Evolutionary conservation across 78 protist genomes (phyloP).

Genomic region (Dictyostelium firmibasis): DNA sequence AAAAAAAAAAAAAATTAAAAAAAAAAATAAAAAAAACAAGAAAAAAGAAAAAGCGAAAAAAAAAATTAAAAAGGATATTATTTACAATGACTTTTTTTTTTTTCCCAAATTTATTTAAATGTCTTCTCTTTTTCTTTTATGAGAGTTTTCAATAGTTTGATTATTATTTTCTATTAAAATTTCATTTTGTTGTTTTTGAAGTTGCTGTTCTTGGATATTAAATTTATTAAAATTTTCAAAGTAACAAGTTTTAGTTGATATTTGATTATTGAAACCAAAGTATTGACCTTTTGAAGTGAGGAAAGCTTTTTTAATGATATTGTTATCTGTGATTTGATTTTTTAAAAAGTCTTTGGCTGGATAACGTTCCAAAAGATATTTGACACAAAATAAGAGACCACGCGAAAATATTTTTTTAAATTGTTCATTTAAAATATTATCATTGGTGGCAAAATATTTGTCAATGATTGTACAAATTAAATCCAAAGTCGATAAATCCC

Average conservation of each 20-base stretch:
- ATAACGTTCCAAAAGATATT: neutral
- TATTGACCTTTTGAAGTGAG: neutral
- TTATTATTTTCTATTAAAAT: neutral
- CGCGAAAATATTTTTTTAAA: neutral
- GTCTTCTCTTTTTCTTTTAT: neutral
- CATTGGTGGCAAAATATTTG: neutral
- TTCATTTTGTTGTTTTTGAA: neutral
- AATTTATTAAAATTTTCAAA: neutral
- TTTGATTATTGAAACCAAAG: constrained; percentile 2
- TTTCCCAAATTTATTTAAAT: neutral
- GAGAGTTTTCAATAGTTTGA: neutral
- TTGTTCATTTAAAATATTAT: neutral
- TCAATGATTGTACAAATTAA: neutral
- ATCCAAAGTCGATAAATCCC: neutral
- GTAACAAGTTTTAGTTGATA: neutral
- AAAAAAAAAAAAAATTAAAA: neutral
- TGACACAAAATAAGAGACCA: neutral
- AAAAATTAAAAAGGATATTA: too few relatives aligned
- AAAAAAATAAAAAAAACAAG: neutral
- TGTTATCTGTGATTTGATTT: neutral
- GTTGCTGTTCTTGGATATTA: neutral
- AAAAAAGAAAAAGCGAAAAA: too few relatives aligned
- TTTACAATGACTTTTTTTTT: neutral
- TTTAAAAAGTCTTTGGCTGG: neutral
- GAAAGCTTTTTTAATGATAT: neutral